Conservation (phyloP, 331 rosid genomes). For the Phaseolus coccineus region DNA sequence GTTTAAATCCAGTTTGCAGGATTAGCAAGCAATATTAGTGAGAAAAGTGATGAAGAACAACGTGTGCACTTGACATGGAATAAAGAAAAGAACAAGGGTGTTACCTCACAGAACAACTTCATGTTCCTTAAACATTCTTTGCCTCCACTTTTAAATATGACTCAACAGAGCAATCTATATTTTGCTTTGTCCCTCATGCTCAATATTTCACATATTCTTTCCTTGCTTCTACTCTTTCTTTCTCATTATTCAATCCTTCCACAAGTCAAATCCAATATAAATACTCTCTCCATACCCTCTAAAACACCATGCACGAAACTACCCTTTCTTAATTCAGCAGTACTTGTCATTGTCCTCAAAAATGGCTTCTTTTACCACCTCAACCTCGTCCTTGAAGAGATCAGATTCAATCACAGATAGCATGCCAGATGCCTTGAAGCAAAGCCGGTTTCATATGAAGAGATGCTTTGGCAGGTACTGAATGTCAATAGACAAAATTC, state of each 20-base stretch:
- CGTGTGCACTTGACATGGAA: constrained; percentile 43
- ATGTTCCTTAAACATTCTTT: constrained; percentile 59
- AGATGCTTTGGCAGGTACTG: constrained; percentile 76
- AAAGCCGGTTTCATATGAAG: constrained; percentile 75
- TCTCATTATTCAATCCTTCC: constrained; percentile 3
- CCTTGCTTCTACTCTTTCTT: constrained; percentile 55
- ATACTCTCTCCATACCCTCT: constrained; percentile 34
- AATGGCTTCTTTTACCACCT: constrained; percentile 62
- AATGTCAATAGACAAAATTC: background rate
- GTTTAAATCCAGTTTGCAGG: too few relatives aligned
- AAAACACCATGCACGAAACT: constrained; percentile 33
- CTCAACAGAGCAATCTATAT: constrained; percentile 22
- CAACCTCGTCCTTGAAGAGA: constrained; percentile 56
- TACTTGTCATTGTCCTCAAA: constrained; percentile 5
- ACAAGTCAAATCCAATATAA: constrained; percentile 38
- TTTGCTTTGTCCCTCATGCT: constrained; percentile 37
- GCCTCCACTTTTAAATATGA: constrained; percentile 46
- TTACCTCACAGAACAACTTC: constrained; percentile 33
- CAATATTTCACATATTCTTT: constrained; percentile 62
- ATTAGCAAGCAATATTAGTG: background rate
- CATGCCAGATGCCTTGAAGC: constrained; percentile 77
- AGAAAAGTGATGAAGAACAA: background rate
- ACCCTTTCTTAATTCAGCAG: constrained; percentile 1
- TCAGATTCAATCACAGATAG: constrained; percentile 70
- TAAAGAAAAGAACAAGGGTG: constrained; percentile 69